Percentiles rank a stretch among this genome's conserved stretches.
Evolutionary conservation across 75 land plant species (phyloP).

Genomic region (Sequoiadendron giganteum): DNA sequence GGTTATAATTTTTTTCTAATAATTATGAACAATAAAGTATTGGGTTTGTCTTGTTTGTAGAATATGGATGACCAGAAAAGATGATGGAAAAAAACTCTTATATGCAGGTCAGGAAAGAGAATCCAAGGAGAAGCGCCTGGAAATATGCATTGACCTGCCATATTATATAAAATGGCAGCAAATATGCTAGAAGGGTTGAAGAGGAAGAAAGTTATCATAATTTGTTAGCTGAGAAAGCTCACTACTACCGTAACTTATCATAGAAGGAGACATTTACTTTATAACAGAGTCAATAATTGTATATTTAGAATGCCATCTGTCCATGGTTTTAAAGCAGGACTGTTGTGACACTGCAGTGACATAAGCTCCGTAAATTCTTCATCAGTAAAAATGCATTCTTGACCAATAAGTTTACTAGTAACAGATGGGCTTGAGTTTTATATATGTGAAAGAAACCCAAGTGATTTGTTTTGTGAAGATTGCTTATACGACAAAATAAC

Average conservation of each 20-base stretch:
- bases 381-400: no score
- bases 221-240: background rate
- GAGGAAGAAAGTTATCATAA: background rate
- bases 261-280: no score
- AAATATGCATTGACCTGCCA: background rate
- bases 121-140: background rate
- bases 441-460: background rate
- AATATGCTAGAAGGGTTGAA: background rate
- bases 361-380: no score
- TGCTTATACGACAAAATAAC: background rate
- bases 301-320: no score
- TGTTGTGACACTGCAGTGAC: no score
- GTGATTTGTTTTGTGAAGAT: background rate
- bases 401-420: no score
- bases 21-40: background rate
- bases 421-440: background rate
- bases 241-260: background rate
- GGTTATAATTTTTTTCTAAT: background rate
- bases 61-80: background rate
- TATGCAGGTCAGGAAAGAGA: background rate
- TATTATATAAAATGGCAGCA: background rate
- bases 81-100: background rate
- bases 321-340: no score
- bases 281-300: no score
- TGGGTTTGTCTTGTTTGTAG: background rate